Base-by-base conservation (phyloP, 345 rosid species). In the Rhodamnia argentea region DNA sequence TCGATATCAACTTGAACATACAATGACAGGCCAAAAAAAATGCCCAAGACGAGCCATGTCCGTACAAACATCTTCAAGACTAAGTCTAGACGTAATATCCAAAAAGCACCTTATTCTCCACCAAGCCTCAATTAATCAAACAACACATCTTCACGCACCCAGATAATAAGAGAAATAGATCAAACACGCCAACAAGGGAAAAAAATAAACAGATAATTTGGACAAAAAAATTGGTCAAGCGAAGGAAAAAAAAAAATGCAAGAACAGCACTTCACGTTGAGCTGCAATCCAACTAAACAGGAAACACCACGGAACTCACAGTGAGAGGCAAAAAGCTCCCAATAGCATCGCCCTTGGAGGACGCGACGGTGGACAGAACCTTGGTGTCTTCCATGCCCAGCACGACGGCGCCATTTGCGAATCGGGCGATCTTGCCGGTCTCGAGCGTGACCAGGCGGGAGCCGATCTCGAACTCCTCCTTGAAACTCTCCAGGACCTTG, bases 261-360 rank as follows among this genome's bases (percentile, higher is more conserved):
- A 23, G 78, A 3, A 13, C 44, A 2, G 10, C 47, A 56, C 62
- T 52, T 52, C 13, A 1, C 47, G 47, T 85, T 24, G 47, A 32
- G 24, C 59, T 32, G 42, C 40, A 83, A 56, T 53, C 5, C n/a
- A 29, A 40, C 29, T 4, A 60, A 76, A 44, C 64, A 57, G 18
- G 47, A 83, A 52, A 29, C 62, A 10, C 52, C 59, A 81, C n/a
- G 23, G 6, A 23, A 82, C 96, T 78, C 91, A 97, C 98, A 56
- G 97, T 95, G 88, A 97, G 99, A 29, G 99, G 99, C 58, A 97
- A 89, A 86, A 97, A 97, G 57, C 94, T 97, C 14, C 91, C 91
- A 83, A 89, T 88, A 10, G 92, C 88, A 78, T 95, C 94, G 70
- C 94, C 93, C 92, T 93, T 96, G 59, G 95, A 88, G 20, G 94